phyloP scores from a whole-genome alignment of 2,329 filamentous ascomycete genomes.

The Colletotrichum navitas region DNA sequence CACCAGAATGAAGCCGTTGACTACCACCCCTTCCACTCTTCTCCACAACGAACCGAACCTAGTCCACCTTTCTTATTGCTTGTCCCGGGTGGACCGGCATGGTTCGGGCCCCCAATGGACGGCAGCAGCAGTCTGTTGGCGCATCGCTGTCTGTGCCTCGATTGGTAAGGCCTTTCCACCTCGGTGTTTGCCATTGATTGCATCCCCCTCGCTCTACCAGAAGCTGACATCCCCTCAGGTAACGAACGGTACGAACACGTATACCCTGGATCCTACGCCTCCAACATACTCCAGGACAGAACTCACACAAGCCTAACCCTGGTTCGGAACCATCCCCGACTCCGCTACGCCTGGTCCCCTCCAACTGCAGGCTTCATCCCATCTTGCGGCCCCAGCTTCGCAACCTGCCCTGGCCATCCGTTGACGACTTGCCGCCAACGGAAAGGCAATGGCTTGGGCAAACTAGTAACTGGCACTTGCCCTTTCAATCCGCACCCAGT shows the following conservation, averaged over 20 bases:
- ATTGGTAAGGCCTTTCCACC: no score
- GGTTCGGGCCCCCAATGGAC: slow-evolving; percentile 7
- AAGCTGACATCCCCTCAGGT: slow-evolving; percentile 11
- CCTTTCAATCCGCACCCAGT: slow-evolving; percentile 4
- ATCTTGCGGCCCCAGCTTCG: slow-evolving; percentile 35
- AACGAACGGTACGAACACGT: not conserved
- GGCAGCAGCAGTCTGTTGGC: not conserved
- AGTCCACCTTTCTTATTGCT: slow-evolving; percentile 20
- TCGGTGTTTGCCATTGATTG: slow-evolving; percentile 3
- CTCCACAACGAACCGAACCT: slow-evolving; percentile 4
- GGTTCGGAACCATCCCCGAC: slow-evolving; percentile 39
- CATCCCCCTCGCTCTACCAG: not conserved
- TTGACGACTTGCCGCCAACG: slow-evolving; percentile 17
- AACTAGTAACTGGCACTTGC: not conserved
- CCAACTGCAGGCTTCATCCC: slow-evolving; percentile 38
- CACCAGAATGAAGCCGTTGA: slow-evolving; percentile 32
- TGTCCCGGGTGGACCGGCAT: slow-evolving; percentile 5
- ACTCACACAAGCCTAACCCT: slow-evolving; percentile 31
- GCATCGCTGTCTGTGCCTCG: not conserved
- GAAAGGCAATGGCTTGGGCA: not conserved
- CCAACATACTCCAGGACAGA: slow-evolving; percentile 29
- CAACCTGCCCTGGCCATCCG: slow-evolving; percentile 2
- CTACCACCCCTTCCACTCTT: slow-evolving; percentile 3
- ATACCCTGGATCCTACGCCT: slow-evolving; percentile 25
- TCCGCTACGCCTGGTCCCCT: slow-evolving; percentile 33